Evolutionary conservation across 2,329 filamentous ascomycete species (phyloP).

Genomic region (Phoma sp.): DNA sequence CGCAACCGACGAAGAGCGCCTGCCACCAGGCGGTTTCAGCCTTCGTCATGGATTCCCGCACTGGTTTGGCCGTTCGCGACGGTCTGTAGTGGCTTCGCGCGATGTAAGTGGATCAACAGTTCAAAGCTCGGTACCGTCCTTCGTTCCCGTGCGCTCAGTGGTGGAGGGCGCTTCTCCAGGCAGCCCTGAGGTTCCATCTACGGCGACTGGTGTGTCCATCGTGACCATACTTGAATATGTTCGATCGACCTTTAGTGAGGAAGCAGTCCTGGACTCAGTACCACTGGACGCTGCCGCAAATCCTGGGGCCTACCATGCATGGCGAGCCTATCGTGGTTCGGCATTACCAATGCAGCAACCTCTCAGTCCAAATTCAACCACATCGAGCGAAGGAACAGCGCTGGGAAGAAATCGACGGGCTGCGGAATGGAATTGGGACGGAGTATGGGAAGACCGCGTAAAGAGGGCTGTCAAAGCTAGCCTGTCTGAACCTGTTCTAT

Average conservation of each 20-base stretch:
- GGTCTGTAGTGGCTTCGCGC: constrained; percentile 38
- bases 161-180: constrained; percentile 17
- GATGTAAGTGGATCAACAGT: constrained; percentile 40
- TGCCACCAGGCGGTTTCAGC: constrained; percentile 89
- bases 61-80: constrained; percentile 71
- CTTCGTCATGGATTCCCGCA: constrained; percentile 86
- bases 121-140: constrained; percentile 25
- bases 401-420: constrained; percentile 65
- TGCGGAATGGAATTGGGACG: constrained; percentile 96
- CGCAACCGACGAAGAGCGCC: constrained; percentile 78
- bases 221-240: constrained; percentile 78
- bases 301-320: constrained; percentile 91
- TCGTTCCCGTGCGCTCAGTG: constrained; percentile 24
- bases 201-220: constrained; percentile 32
- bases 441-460: constrained; percentile 92
- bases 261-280: constrained; percentile 75
- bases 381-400: constrained; percentile 23
- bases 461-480: constrained; percentile 78
- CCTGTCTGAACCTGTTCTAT: constrained; percentile 79
- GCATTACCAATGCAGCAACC: constrained; percentile 33
- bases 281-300: constrained; percentile 85
- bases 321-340: constrained; percentile 72
- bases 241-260: constrained; percentile 79
- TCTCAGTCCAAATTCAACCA: constrained; percentile 34
- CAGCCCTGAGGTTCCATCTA: constrained; percentile 4